phyloP scores from a whole-genome alignment of 2,329 filamentous ascomycete species.

The Scorias spongiosa region DNA sequence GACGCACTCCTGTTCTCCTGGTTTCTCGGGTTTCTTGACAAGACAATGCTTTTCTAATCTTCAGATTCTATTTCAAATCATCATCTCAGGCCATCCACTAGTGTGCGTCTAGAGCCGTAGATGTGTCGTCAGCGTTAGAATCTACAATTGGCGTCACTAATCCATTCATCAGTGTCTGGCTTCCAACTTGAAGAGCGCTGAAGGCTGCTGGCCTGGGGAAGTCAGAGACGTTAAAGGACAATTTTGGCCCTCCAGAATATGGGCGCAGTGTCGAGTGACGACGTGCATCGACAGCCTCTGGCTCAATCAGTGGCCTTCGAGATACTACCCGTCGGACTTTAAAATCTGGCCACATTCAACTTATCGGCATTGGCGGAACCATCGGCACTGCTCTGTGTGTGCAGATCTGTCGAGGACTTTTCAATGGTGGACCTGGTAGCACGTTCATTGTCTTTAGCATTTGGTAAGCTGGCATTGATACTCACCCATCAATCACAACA shows the following conservation, averaged over 20 bases:
- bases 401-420: constrained; percentile 29
- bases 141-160: no score
- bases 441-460: constrained; percentile 31
- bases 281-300: constrained; percentile 9
- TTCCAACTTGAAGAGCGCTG: no score
- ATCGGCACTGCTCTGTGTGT: constrained; percentile 35
- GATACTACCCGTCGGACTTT: constrained; percentile 28
- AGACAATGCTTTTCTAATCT: no score
- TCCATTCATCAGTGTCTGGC: no score
- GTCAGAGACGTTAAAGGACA: no score
- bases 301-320: constrained; percentile 7
- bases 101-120: no score
- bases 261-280: constrained; percentile 7
- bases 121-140: no score
- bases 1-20: no score
- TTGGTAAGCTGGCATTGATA: constrained; percentile 14
- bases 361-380: constrained; percentile 30
- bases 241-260: not conserved
- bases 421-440: constrained; percentile 32
- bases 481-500: not conserved
- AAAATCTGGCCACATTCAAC: constrained; percentile 30
- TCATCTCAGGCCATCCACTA: no score
- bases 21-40: no score
- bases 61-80: no score
- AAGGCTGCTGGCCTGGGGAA: no score